Percentiles rank a stretch among this genome's conserved stretches.
Evolutionary conservation across 1,284 basidiomycete species (phyloP).

Genomic region (Moesziomyces aphidis): DNA sequence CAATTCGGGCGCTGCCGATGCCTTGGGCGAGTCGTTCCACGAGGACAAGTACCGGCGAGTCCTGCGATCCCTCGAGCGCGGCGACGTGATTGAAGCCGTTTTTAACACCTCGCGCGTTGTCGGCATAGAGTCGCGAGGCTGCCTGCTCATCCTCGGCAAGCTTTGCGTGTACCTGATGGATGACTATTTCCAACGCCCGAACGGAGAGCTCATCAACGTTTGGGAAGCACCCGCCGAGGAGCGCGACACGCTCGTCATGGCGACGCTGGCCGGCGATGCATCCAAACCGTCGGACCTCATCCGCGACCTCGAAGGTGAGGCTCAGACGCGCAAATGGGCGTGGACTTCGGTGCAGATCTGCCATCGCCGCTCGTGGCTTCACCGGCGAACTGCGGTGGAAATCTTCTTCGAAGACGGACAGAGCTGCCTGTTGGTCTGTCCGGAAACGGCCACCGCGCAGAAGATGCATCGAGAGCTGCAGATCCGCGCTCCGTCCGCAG

Average conservation of each 20-base stretch:
- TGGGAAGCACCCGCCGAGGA: slow-evolving; percentile 84
- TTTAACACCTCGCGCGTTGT: slow-evolving; percentile 67
- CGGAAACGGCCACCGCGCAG: slow-evolving; percentile 42
- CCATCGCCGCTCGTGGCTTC: slow-evolving; percentile 57
- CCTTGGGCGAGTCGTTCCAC: slow-evolving; percentile 24
- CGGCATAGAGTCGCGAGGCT: slow-evolving; percentile 73
- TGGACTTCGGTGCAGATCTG: slow-evolving; percentile 51
- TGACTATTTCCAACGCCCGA: slow-evolving; percentile 86
- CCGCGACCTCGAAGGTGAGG: slow-evolving; percentile 38
- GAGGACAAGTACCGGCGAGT: slow-evolving; percentile 76
- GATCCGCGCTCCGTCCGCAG: slow-evolving; percentile 46
- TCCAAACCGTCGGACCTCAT: slow-evolving; percentile 67
- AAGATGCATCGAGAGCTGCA: slow-evolving; percentile 53
- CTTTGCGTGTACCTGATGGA: slow-evolving; percentile 91
- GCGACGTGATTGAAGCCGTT: slow-evolving; percentile 91
- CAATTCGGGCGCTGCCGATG: slow-evolving; percentile 8
- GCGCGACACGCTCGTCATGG: slow-evolving; percentile 71
- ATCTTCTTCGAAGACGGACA: slow-evolving; percentile 68
- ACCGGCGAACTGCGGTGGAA: slow-evolving; percentile 62
- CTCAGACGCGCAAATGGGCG: slow-evolving; percentile 55
- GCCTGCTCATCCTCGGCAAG: slow-evolving; percentile 85
- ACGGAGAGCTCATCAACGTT: slow-evolving; percentile 89
- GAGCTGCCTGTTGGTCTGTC: slow-evolving; percentile 64
- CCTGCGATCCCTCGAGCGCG: slow-evolving; percentile 77
- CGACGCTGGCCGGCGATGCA: slow-evolving; percentile 75